Evolutionary conservation across 768 basidiomycete species (phyloP).

Genomic region (Mycena rosella): DNA sequence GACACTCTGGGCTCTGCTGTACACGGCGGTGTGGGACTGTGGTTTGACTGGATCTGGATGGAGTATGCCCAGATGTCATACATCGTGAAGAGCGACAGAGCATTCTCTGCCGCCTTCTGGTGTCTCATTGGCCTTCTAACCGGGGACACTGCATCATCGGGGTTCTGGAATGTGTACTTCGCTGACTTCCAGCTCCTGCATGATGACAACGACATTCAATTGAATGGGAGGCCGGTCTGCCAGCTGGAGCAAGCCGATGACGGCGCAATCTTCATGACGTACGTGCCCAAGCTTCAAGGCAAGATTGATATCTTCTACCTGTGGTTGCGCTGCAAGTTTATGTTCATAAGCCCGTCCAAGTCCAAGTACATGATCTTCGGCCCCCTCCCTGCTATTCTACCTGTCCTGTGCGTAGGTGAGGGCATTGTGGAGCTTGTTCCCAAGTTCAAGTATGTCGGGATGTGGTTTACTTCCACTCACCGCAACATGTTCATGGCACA

Average conservation of each 20-base stretch:
- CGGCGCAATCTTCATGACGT: neutral
- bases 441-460: conserved; percentile 1
- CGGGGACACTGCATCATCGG: neutral
- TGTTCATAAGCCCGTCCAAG: conserved; percentile 21
- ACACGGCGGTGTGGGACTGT: neutral
- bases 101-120: neutral
- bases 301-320: neutral
- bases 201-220: neutral
- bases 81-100: neutral
- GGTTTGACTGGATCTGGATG: neutral
- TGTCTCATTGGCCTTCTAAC: neutral
- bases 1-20: neutral
- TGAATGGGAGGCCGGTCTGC: neutral
- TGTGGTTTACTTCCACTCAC: neutral
- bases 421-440: neutral
- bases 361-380: neutral
- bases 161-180: neutral
- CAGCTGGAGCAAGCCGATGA: neutral
- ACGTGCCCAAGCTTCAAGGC: neutral
- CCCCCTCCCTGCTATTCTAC: neutral
- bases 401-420: neutral
- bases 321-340: conserved; percentile 5
- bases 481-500: neutral
- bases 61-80: neutral
- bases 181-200: neutral